Base-by-base conservation (phyloP, 2,329 filamentous ascomycete genomes). In the Bipolaris victoriae region DNA sequence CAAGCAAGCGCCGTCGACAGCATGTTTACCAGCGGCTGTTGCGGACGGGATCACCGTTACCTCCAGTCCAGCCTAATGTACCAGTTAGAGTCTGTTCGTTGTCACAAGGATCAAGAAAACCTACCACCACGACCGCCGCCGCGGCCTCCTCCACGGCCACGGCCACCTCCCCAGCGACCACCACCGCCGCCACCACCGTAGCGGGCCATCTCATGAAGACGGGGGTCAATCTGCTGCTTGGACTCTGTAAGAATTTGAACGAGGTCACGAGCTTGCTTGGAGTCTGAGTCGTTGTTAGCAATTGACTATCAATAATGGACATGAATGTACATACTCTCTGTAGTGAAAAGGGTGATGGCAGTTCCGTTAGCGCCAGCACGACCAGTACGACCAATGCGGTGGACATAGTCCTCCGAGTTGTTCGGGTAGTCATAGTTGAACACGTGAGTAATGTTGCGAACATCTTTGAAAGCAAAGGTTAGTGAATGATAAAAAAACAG, bases 401-500 rank as follows among this genome's bases (percentile, higher is more conserved):
- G 86, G 76, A 88, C 84, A 71, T 88, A 88, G 73, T 88, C 86
- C 78, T 88, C 86, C 71, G 86, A 88, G 78, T 88, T 98, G 85
- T 98, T 98, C 79, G 94, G 94, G 82, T 98, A 98, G 80, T 98
- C 95, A 91, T 98, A 97, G 88, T 98, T 98, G 83, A 99, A 87
- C 82, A 99, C 95, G 84, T 99, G 95, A 82, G 95, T 98, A 84
- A 99, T 99, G 86, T 99, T 96, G 83, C 93, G 94, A 84, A 99
- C 95, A 90, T 99, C 95, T 98, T 97, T 77, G 82, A 83, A 82
- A 79, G 82, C 78, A 85, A 80, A 86, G 85, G 90, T 96, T 96
- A 96, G 92, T 87, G 87, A 80, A 83, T 65, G 67, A 73, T 78
- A 74, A 79, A 74, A 79, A 79, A 74, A 74, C 59, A 64, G 71